Conservation (phyloP, 2,329 filamentous ascomycete genomes). For the Endoconidiophora laricicola region DNA sequence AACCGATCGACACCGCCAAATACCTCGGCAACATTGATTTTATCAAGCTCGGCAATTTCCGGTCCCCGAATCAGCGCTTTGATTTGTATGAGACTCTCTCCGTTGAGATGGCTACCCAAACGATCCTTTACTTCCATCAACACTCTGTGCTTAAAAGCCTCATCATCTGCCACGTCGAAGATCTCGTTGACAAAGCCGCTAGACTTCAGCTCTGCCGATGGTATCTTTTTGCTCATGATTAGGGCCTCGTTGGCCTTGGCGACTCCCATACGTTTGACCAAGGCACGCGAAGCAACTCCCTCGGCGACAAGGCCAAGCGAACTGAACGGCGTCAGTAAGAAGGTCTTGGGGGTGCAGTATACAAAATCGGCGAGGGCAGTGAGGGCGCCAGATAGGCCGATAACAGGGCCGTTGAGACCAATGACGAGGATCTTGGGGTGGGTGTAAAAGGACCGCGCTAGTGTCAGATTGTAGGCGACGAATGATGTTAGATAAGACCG, state of each 20-base stretch:
- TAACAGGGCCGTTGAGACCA: conserved; percentile 78
- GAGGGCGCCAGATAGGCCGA: conserved; percentile 76
- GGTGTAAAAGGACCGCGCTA: conserved; percentile 76
- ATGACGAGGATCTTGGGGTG: conserved; percentile 88
- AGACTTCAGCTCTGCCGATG: conserved; percentile 52
- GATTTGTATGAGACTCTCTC: conserved; percentile 63
- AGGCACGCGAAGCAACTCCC: conserved; percentile 61
- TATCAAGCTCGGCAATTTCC: conserved; percentile 55
- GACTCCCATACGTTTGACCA: conserved; percentile 66
- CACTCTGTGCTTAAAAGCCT: conserved; percentile 54
- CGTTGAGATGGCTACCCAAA: conserved; percentile 63
- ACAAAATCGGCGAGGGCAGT: conserved; percentile 80
- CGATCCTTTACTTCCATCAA: conserved; percentile 65
- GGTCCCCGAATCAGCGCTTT: conserved; percentile 68
- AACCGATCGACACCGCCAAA: conserved; percentile 76
- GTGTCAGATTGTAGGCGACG: conserved; percentile 73
- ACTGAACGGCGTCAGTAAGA: conserved; percentile 79
- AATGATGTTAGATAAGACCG: conserved; percentile 50
- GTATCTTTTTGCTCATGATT: conserved; percentile 71
- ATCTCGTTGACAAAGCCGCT: conserved; percentile 78
- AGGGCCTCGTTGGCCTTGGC: conserved; percentile 80
- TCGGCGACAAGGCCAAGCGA: conserved; percentile 82
- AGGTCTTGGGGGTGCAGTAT: conserved; percentile 67
- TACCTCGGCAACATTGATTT: conserved; percentile 67
- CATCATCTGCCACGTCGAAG: conserved; percentile 46